These are phyloP conservation scores for Immersiella caudata DNA, from an alignment of 495 filamentous ascomycete species.

Conservation along the genomic window DNA sequence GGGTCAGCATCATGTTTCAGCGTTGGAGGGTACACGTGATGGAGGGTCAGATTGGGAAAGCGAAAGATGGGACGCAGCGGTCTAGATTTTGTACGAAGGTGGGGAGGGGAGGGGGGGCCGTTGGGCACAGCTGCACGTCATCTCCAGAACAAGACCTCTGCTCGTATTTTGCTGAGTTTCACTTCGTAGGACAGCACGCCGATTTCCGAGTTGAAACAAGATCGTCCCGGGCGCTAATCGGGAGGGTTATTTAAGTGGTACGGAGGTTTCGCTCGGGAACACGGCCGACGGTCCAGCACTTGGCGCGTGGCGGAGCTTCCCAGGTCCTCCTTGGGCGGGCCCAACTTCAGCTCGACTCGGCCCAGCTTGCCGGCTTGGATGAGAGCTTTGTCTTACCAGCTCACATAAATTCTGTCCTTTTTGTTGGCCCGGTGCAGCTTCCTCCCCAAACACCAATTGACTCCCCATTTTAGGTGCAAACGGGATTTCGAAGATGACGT, in stretches of 20 bases:
- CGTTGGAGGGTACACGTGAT: neutral
- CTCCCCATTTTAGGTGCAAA: neutral
- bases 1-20: neutral
- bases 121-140: neutral
- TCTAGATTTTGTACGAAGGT: neutral
- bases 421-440: neutral
- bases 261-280: neutral
- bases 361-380: neutral
- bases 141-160: neutral
- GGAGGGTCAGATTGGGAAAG: neutral
- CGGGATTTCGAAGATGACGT: conserved; percentile 2
- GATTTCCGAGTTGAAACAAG: neutral
- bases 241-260: neutral
- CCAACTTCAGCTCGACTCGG: neutral
- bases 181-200: neutral
- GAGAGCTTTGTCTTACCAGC: neutral
- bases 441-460: neutral
- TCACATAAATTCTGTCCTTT: neutral
- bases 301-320: conserved; percentile 1
- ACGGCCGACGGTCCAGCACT: conserved; percentile 1
- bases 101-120: neutral
- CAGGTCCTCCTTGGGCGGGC: neutral
- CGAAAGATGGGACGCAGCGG: neutral
- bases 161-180: neutral
- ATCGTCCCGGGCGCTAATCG: neutral